A percentile compares a stretch with the other conserved stretches of the same genome.
Conservation (phyloP, 164 flowering plant genomes). For the Magnolia officinalis region DNA sequence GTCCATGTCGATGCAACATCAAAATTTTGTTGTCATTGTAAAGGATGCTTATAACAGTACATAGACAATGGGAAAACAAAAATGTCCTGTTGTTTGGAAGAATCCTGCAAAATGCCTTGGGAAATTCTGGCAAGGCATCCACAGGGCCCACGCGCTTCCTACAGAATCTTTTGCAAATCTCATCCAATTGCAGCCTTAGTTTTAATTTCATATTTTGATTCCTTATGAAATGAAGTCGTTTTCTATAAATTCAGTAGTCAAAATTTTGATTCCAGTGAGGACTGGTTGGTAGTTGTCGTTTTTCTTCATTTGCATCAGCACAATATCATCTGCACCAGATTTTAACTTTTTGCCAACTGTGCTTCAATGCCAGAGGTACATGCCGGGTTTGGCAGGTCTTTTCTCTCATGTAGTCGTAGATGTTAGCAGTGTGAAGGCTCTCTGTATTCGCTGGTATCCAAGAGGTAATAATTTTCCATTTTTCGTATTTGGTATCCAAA, state of each 20-base stretch:
- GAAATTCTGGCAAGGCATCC: neutral
- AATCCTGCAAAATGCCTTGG: too few relatives aligned
- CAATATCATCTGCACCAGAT: neutral
- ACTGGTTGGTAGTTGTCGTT: neutral
- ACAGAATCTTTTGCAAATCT: neutral
- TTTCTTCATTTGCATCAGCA: too few relatives aligned
- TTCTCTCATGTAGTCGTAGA: conserved; percentile 85
- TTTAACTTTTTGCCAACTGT: neutral
- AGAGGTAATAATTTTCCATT: conserved; percentile 41
- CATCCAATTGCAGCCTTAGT: neutral
- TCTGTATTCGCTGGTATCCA: conserved; percentile 93
- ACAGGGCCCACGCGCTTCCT: neutral
- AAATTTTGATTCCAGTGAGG: neutral
- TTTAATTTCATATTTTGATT: too few relatives aligned
- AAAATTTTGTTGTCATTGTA: neutral
- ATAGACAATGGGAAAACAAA: too few relatives aligned
- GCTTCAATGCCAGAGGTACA: conserved; percentile 64
- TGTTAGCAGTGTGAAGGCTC: conserved; percentile 84
- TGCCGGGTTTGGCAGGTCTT: conserved; percentile 83
- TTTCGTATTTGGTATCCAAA: too few relatives aligned
- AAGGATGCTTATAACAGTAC: neutral
- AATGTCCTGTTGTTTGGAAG: too few relatives aligned
- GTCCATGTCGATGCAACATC: too few relatives aligned
- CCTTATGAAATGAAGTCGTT: neutral
- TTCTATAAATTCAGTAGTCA: neutral